Conservation (phyloP, 176 grass and related monocot species). For the Echinochloa phyllopogon region DNA sequence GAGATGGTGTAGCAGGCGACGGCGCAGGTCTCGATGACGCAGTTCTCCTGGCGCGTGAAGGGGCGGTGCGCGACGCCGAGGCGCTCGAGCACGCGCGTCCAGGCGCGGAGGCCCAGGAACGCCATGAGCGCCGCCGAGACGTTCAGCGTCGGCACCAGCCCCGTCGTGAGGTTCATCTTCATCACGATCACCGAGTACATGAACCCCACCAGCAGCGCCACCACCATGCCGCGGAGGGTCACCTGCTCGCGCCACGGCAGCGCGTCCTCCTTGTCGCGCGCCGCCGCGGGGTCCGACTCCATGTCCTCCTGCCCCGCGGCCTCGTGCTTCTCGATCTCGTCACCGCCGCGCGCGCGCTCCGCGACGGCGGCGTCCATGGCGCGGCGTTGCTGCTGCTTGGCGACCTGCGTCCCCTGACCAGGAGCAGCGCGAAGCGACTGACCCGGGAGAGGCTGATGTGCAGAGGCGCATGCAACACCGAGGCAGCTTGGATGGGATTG, state of each 20-base stretch:
- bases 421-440: neutral
- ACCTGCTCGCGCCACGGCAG: slow-evolving; percentile 77
- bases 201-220: slow-evolving; percentile 64
- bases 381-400: neutral
- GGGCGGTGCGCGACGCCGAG: slow-evolving; percentile 63
- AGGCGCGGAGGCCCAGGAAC: slow-evolving; percentile 74
- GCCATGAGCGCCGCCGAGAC: slow-evolving; percentile 86
- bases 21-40: slow-evolving; percentile 87
- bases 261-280: slow-evolving; percentile 31
- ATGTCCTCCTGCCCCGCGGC: slow-evolving; percentile 14
- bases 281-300: slow-evolving; percentile 47
- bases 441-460: neutral
- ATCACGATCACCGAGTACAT: slow-evolving; percentile 86
- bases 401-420: neutral
- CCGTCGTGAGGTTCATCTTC: slow-evolving; percentile 87
- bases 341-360: neutral
- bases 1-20: slow-evolving; percentile 93
- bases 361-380: slow-evolving; percentile 28
- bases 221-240: slow-evolving; percentile 67
- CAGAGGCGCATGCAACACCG: too few species aligned
- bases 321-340: slow-evolving; percentile 43
- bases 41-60: slow-evolving; percentile 96
- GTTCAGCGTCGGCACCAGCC: slow-evolving; percentile 89
- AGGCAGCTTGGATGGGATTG: neutral
- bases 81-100: slow-evolving; percentile 67